Evolutionary conservation across 1,284 basidiomycete species (phyloP).

Genomic region (Rhodofomes roseus): DNA sequence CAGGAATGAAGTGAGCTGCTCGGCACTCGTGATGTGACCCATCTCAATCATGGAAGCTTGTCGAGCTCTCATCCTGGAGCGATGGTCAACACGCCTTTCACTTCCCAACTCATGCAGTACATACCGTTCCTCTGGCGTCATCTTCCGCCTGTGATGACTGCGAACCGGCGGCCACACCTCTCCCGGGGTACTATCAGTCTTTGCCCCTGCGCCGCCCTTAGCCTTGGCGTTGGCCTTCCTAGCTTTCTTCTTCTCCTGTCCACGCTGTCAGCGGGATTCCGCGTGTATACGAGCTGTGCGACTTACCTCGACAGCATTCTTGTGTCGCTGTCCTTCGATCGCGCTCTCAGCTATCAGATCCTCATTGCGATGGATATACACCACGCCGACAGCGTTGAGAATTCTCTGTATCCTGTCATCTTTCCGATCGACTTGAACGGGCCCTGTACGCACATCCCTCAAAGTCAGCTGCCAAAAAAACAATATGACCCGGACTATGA

Average conservation of each 20-base stretch:
- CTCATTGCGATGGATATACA: conserved; percentile 71
- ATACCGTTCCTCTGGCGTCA: conserved; percentile 48
- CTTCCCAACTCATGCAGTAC: conserved; percentile 17
- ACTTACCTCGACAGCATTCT: conserved; percentile 49
- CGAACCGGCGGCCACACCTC: conserved; percentile 63
- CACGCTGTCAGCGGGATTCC: background rate
- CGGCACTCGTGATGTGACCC: conserved; percentile 47
- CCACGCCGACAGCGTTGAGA: conserved; percentile 56
- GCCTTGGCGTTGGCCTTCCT: conserved; percentile 27
- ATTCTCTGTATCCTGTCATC: conserved; percentile 52
- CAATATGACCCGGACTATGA: background rate
- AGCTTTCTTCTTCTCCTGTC: conserved; percentile 17
- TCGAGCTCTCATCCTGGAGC: conserved; percentile 44
- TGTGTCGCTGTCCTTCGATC: conserved; percentile 61
- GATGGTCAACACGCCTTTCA: background rate
- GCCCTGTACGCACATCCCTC: conserved; percentile 10
- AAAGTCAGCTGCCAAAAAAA: background rate
- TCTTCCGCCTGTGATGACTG: conserved; percentile 49
- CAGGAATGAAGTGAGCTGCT: conserved; percentile 53
- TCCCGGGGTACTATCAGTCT: conserved; percentile 29
- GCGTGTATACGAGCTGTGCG: no score
- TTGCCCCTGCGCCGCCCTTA: conserved; percentile 6
- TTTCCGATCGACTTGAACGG: conserved; percentile 23
- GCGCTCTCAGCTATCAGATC: conserved; percentile 63
- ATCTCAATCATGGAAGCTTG: conserved; percentile 57